Conservation (phyloP, 1,139 yeast species). For the Kazachstania sp. region DNA sequence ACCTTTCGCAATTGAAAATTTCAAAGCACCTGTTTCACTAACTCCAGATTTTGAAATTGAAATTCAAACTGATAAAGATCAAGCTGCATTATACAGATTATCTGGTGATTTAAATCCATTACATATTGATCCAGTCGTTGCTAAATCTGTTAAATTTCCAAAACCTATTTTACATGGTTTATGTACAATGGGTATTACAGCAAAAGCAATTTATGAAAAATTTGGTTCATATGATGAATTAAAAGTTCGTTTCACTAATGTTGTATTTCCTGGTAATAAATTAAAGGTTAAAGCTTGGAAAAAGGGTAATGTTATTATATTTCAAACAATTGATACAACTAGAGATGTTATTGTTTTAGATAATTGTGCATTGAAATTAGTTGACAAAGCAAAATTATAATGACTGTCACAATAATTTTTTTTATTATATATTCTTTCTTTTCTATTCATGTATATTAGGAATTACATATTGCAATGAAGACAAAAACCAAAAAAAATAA, state of each 20-base stretch:
- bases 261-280: constrained; percentile 96
- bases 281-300: constrained; percentile 81
- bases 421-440: background rate
- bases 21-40: constrained; percentile 51
- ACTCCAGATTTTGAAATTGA: constrained; percentile 60
- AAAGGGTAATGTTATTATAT: constrained; percentile 54
- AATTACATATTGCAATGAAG: no score
- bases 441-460: background rate
- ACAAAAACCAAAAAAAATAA: no score
- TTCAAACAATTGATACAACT: constrained; percentile 78
- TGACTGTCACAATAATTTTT: background rate
- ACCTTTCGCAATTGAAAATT: constrained; percentile 54
- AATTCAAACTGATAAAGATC: constrained; percentile 58
- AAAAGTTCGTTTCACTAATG: constrained; percentile 85
- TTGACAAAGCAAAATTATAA: constrained; percentile 23
- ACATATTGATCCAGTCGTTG: constrained; percentile 88
- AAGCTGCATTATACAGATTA: constrained; percentile 84
- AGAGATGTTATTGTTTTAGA: constrained; percentile 73
- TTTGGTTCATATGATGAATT: constrained; percentile 78
- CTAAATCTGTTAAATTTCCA: constrained; percentile 80
- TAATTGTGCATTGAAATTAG: constrained; percentile 77
- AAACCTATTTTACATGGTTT: constrained; percentile 89
- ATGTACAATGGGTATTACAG: constrained; percentile 77
- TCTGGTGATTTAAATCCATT: constrained; percentile 94
- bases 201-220: constrained; percentile 67